Base-by-base conservation (phyloP, 768 basidiomycete genomes). In the Collybia sordida region DNA sequence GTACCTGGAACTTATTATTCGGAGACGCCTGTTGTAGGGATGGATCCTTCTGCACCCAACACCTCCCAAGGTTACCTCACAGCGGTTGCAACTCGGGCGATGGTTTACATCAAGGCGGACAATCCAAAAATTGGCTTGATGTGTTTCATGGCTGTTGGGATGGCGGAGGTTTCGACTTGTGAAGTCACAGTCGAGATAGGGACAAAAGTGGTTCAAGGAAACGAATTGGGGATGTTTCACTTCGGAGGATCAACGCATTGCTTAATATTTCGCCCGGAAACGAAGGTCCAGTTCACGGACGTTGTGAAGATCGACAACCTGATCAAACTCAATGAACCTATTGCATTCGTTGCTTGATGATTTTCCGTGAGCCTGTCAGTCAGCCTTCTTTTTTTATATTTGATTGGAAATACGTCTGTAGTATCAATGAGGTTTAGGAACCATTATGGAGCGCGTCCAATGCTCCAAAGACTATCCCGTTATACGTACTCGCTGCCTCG, bases 211-310 rank as follows among this genome's bases (percentile, higher is more conserved):
- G 67, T 64, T 49, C 76, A 75, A 52, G 83, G 85, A 3, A 77
- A 83, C 19, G 62, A 83, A 58, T 51, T 85, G 0, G 85, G 85
- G 52, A 74, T 68, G 72, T 80, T 85, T 76, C 83, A 82, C 61
- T 85, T 81, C 65, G 83, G 81, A 7, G 83, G 82, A 34, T 42
- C 42, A 21, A 41, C 35, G 12, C 21, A 44, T 23, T 22, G 21
- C 22, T 52, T 78, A 41, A 50, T 81, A 15, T 84, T 83, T 37
- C 43, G 49, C 6, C 44, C 53, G 5, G 49, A 54, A 25, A 50
- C 53, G 49, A 46, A 50, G 24, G 47, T 54, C 4, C 28, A 43
- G 35, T 50, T 54, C 14, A 36, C 23, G 21, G 44, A 50, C 15
- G 3, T 25, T 12, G 49, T 38, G 17, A 42, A 42, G 15, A 19